Evolutionary conservation across 1,139 yeast genomes (phyloP).

Genomic region (Geotrichum candidum): DNA sequence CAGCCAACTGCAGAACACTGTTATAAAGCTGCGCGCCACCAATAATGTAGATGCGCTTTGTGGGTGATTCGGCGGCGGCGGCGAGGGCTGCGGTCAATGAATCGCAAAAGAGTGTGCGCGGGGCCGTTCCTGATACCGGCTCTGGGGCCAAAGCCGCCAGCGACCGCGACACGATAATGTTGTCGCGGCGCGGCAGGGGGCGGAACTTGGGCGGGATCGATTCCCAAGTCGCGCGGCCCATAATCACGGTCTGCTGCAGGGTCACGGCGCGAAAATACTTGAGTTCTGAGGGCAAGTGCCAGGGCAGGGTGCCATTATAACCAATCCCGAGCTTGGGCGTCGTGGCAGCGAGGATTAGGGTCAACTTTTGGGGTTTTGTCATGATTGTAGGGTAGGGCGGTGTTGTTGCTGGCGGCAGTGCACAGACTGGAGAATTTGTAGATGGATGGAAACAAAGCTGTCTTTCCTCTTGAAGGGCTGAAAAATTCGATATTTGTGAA

Average conservation of each 20-base stretch:
- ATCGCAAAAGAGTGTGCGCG: slow-evolving; percentile 34
- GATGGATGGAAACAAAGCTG: neutral
- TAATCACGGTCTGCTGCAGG: slow-evolving; percentile 69
- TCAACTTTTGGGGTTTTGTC: slow-evolving; percentile 18
- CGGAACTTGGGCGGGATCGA: slow-evolving; percentile 80
- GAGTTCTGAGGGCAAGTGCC: slow-evolving; percentile 83
- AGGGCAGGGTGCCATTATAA: slow-evolving; percentile 70
- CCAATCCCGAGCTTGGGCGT: slow-evolving; percentile 82
- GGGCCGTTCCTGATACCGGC: slow-evolving; percentile 23
- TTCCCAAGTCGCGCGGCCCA: slow-evolving; percentile 97
- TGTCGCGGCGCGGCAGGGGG: slow-evolving; percentile 71
- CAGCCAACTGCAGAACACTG: slow-evolving; percentile 42
- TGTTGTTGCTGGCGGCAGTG: neutral
- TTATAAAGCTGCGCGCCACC: slow-evolving; percentile 92
- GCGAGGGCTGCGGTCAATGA: slow-evolving; percentile 36
- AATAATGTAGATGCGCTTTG: slow-evolving; percentile 57
- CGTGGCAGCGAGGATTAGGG: slow-evolving; percentile 73
- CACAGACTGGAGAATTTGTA: neutral
- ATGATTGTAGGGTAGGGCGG: neutral
- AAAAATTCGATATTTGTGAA: neutral
- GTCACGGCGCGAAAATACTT: slow-evolving; percentile 77
- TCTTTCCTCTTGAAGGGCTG: too few species aligned
- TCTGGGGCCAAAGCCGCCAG: slow-evolving; percentile 19
- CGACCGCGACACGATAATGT: slow-evolving; percentile 64
- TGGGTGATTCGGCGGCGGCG: slow-evolving; percentile 17